Evolutionary conservation across 345 rosid genomes (phyloP).

Genomic region (Ceriops tagal): DNA sequence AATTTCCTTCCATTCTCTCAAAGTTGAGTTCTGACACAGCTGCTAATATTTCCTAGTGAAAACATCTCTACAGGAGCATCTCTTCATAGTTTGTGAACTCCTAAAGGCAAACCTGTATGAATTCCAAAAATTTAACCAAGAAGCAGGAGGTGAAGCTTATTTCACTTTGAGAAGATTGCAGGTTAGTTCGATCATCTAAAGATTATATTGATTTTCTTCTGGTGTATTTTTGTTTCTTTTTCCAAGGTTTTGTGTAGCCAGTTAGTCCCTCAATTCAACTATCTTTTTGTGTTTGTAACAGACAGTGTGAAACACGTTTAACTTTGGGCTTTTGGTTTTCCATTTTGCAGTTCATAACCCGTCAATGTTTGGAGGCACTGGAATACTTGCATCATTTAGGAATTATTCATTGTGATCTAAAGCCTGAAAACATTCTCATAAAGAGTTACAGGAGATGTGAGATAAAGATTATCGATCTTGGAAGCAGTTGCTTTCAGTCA

Average conservation of each 20-base stretch:
- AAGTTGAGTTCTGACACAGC: neutral
- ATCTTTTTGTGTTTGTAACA: neutral
- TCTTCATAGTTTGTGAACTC: constrained; percentile 93
- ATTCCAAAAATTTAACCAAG: constrained; percentile 83
- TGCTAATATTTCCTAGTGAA: constrained; percentile 10
- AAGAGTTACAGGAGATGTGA: constrained; percentile 76
- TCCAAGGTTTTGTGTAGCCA: neutral
- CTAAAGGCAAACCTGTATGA: constrained; percentile 83
- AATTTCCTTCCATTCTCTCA: neutral
- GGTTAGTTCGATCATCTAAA: constrained; percentile 42
- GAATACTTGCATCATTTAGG: constrained; percentile 77
- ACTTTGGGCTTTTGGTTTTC: neutral
- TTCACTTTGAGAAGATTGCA: constrained; percentile 68
- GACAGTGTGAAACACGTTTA: neutral
- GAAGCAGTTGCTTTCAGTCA: constrained; percentile 88
- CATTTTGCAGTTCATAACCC: constrained; percentile 54
- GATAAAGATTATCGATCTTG: constrained; percentile 92
- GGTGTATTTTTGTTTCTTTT: neutral
- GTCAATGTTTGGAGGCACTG: constrained; percentile 91
- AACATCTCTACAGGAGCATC: constrained; percentile 62
- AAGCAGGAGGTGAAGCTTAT: constrained; percentile 74
- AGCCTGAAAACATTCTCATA: constrained; percentile 87
- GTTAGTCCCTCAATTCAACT: neutral
- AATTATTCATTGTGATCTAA: constrained; percentile 92
- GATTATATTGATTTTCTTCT: neutral